Conservation (phyloP, 805 yeast species). For the Candida mattraensis region DNA sequence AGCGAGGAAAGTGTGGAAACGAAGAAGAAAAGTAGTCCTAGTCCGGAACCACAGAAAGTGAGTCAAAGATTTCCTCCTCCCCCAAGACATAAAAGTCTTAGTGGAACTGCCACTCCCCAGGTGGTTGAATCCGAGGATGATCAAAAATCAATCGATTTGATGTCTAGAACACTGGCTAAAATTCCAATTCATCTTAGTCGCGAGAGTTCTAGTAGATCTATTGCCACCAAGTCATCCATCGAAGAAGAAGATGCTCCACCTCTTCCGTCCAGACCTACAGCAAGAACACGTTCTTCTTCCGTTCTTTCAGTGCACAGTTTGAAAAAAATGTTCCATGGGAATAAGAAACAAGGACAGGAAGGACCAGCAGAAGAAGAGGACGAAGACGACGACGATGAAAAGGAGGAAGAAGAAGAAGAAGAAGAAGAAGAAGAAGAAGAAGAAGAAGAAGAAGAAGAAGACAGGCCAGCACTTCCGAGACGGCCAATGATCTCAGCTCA, state of each 20-base stretch:
- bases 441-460: constrained; percentile 23
- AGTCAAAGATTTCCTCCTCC: constrained; percentile 7
- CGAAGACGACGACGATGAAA: neutral
- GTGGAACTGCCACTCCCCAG: constrained; percentile 1
- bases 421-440: constrained; percentile 2
- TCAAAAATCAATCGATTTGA: too few species aligned
- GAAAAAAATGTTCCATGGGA: too few species aligned
- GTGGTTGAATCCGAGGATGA: neutral
- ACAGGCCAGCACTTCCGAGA: constrained; percentile 27
- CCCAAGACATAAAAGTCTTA: constrained; percentile 9
- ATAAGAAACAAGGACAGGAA: too few species aligned
- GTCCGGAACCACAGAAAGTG: too few species aligned
- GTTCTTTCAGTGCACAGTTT: constrained; percentile 1
- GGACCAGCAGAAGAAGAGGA: constrained; percentile 1
- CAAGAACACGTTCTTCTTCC: neutral
- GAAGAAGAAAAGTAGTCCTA: constrained; percentile 1
- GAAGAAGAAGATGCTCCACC: constrained; percentile 9
- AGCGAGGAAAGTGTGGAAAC: neutral
- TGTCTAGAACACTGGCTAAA: too few species aligned
- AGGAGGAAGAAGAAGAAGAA: constrained; percentile 1
- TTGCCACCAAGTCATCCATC: too few species aligned
- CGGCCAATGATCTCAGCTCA: constrained; percentile 16
- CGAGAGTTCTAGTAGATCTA: too few species aligned
- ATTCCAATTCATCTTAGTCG: too few species aligned
- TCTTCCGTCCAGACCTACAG: constrained; percentile 6